Evolutionary conservation across 805 yeast species (phyloP), one percentile per base, ranked within the genome.

Genomic region (Komagataella mondaviorum): DNA sequence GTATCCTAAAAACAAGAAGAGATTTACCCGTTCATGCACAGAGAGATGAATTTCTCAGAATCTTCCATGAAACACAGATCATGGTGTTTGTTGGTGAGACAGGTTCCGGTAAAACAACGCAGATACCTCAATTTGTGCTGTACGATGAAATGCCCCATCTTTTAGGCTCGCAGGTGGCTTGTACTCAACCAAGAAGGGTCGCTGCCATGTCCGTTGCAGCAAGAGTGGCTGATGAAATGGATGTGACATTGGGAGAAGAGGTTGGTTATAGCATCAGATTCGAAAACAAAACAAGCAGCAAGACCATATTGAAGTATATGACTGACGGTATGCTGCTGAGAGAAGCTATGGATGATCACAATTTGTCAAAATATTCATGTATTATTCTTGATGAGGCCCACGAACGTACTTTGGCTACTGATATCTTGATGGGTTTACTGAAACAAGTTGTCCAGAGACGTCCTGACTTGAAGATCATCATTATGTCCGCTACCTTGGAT

Each of bases 301-400:
- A 72, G 16, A 93, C 99, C 0, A 66, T 74, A 12, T 73, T 93
- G 51, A 91, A 91, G 68, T 93, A 93, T 65, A 77, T 90, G 78
- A 93, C 99, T 0, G 99, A 93, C 64, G 99, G 99, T 75, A 87
- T 89, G 88, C 72, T 93, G 22, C 70, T 90, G 43, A 69, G 96
- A 53, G 99, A 93, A 66, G 83, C 88, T 56, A 66, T 90, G 44
- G 70, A 76, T 1, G 97, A 90, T 62, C 87, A 95, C 0, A 77
- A 78, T 45, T 66, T 90, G 45, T 66, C 73, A 1, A 69, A 67
- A 2, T 91, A 90, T 61, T 78, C 93, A 1, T 95, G 86, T 1
- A 72, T 91, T 51, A 89, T 91, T 85, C 83, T 91, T 48, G 99
- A 91, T 67, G 99, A 91, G 65, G 99, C 99, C 0, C 99, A 93